phyloP scores from a whole-genome alignment of 352 stramenopile species.

The Phytophthora nicotianae region DNA sequence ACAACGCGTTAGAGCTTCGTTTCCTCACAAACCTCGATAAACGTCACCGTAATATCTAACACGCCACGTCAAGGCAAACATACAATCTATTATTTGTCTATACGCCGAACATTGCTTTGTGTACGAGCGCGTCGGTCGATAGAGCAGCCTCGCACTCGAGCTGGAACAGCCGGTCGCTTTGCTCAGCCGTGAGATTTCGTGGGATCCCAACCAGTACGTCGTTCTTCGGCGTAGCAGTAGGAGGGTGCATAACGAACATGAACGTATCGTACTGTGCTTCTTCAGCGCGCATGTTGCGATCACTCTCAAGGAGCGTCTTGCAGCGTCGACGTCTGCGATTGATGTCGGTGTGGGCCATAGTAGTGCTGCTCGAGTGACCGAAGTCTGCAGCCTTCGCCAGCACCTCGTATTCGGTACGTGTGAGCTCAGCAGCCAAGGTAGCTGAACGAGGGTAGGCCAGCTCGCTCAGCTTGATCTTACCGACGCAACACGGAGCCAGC shows the following conservation, averaged over 20 bases:
- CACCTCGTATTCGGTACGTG: conserved; percentile 76
- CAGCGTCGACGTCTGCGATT: conserved; percentile 67
- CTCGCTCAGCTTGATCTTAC: conserved; percentile 75
- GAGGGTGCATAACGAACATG: conserved; percentile 84
- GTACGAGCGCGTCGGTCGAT: conserved; percentile 31
- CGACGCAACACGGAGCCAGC: conserved; percentile 80
- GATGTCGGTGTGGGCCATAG: conserved; percentile 48
- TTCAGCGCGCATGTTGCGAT: conserved; percentile 65
- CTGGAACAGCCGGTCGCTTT: conserved; percentile 21
- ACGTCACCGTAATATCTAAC: not conserved
- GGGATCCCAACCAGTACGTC: conserved; percentile 80
- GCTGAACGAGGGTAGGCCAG: conserved; percentile 67
- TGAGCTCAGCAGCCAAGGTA: conserved; percentile 43
- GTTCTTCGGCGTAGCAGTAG: conserved; percentile 80
- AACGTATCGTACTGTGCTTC: conserved; percentile 68
- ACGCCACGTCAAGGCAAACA: not conserved
- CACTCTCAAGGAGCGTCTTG: conserved; percentile 83
- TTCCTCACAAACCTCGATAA: conserved; percentile 14
- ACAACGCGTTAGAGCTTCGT: conserved; percentile 41
- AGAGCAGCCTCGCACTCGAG: conserved; percentile 37
- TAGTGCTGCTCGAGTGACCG: conserved; percentile 51
- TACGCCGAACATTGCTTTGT: conserved; percentile 29
- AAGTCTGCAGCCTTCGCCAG: conserved; percentile 81
- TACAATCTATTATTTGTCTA: conserved; percentile 22
- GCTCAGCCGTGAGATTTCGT: conserved; percentile 12